Evolutionary conservation across 495 filamentous ascomycete species (phyloP).

Genomic region (Trichodelitschia bisporula): DNA sequence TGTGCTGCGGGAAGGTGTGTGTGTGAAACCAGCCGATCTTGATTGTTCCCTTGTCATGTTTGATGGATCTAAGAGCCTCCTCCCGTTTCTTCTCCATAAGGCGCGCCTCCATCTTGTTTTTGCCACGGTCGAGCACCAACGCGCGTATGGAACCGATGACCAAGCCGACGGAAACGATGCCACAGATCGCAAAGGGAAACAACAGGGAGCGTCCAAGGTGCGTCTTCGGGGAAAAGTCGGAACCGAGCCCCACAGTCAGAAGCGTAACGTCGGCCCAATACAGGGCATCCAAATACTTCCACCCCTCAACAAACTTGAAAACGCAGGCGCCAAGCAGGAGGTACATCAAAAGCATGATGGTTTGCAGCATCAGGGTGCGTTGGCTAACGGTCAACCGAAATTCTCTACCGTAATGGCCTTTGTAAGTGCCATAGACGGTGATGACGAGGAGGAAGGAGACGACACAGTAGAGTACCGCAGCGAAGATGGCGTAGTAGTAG

Average conservation of each 20-base stretch:
- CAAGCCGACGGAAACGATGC: conserved; percentile 62
- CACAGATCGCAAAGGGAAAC: conserved; percentile 58
- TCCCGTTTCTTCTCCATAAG: conserved; percentile 45
- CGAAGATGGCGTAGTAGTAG: conserved; percentile 61
- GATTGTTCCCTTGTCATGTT: conserved; percentile 21
- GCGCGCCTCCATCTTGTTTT: conserved; percentile 39
- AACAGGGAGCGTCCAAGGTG: conserved; percentile 40
- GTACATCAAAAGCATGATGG: conserved; percentile 53
- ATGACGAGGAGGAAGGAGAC: conserved; percentile 43
- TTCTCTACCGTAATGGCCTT: conserved; percentile 37
- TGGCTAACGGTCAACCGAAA: conserved; percentile 51
- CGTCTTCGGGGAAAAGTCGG: conserved; percentile 37
- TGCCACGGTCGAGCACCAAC: conserved; percentile 54
- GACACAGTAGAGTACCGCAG: conserved; percentile 51
- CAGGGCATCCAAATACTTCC: conserved; percentile 53
- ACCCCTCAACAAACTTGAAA: conserved; percentile 47
- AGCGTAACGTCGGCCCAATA: conserved; percentile 73
- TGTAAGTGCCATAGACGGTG: conserved; percentile 40
- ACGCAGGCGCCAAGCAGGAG: conserved; percentile 48
- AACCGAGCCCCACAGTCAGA: conserved; percentile 56
- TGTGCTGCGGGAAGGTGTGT: conserved; percentile 11
- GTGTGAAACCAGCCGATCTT: conserved; percentile 24
- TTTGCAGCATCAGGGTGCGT: conserved; percentile 72
- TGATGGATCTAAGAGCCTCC: conserved; percentile 25
- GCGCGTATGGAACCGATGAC: conserved; percentile 57